Evolutionary conservation across 1,284 basidiomycete species (phyloP).

Genomic region (Boletus holoroseus): DNA sequence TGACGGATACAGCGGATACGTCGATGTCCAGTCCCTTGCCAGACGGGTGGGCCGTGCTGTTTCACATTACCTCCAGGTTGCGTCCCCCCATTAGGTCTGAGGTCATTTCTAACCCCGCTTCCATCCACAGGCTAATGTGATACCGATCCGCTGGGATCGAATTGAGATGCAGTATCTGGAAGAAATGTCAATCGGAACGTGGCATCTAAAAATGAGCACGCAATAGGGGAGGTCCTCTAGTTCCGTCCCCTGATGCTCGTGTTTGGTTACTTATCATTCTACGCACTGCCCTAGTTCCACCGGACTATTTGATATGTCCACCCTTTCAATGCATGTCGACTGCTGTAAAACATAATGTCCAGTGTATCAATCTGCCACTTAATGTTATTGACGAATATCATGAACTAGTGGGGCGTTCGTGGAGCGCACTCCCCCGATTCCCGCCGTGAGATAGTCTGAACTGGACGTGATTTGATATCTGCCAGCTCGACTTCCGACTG

Average conservation of each 20-base stretch:
- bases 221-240: slow-evolving; percentile 28
- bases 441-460: too few relatives aligned
- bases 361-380: slow-evolving; percentile 24
- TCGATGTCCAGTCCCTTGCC: slow-evolving; percentile 61
- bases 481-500: slow-evolving; percentile 2
- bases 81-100: slow-evolving; percentile 9
- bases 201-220: slow-evolving; percentile 53
- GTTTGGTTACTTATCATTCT: slow-evolving; percentile 9
- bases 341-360: slow-evolving; percentile 23
- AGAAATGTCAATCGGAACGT: slow-evolving; percentile 60
- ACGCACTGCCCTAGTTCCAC: slow-evolving; percentile 7
- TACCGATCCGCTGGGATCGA: slow-evolving; percentile 62
- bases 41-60: slow-evolving; percentile 65
- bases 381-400: slow-evolving; percentile 21
- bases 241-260: not conserved
- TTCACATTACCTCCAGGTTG: slow-evolving; percentile 68
- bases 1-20: slow-evolving; percentile 58
- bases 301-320: slow-evolving; percentile 15
- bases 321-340: slow-evolving; percentile 7
- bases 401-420: not conserved
- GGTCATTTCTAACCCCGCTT: slow-evolving; percentile 15
- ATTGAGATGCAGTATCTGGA: slow-evolving; percentile 69
- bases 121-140: slow-evolving; percentile 49
- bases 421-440: not conserved
- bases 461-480: slow-evolving; percentile 4